Evolutionary conservation across 2,329 filamentous ascomycete species (phyloP).

Genomic region (Cladophialophora yegresii): DNA sequence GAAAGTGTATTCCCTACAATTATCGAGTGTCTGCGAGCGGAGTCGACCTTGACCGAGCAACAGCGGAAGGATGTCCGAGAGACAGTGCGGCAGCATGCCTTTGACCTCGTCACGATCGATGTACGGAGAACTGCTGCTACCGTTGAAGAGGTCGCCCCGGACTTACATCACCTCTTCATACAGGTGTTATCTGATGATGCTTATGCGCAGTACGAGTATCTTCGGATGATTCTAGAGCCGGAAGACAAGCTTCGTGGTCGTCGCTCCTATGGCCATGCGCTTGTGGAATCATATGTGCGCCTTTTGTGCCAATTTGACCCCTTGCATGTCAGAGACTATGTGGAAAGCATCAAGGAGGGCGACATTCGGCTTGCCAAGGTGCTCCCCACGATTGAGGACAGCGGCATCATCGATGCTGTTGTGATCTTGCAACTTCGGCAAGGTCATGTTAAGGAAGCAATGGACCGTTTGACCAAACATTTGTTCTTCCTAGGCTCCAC

Average conservation of each 20-base stretch:
- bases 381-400: constrained; percentile 83
- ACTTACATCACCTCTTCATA: constrained; percentile 68
- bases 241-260: constrained; percentile 33
- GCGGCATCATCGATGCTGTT: constrained; percentile 87
- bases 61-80: constrained; percentile 71
- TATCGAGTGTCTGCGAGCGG: constrained; percentile 68
- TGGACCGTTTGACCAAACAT: constrained; percentile 81
- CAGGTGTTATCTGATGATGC: constrained; percentile 62
- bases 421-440: constrained; percentile 88
- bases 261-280: constrained; percentile 50
- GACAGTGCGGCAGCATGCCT: constrained; percentile 66
- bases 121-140: constrained; percentile 65
- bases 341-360: constrained; percentile 72
- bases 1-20: constrained; percentile 78
- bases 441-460: constrained; percentile 77
- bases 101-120: constrained; percentile 67
- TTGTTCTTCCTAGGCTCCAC: constrained; percentile 77
- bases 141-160: constrained; percentile 62
- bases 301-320: constrained; percentile 88
- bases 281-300: constrained; percentile 82
- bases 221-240: constrained; percentile 71
- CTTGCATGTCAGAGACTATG: constrained; percentile 79
- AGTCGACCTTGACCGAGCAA: constrained; percentile 64
- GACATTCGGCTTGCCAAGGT: constrained; percentile 78
- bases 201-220: constrained; percentile 72